A percentile compares a stretch with the other conserved stretches of the same genome.
Conservation (phyloP, 805 yeast species). For the Teunomyces panamensis region DNA sequence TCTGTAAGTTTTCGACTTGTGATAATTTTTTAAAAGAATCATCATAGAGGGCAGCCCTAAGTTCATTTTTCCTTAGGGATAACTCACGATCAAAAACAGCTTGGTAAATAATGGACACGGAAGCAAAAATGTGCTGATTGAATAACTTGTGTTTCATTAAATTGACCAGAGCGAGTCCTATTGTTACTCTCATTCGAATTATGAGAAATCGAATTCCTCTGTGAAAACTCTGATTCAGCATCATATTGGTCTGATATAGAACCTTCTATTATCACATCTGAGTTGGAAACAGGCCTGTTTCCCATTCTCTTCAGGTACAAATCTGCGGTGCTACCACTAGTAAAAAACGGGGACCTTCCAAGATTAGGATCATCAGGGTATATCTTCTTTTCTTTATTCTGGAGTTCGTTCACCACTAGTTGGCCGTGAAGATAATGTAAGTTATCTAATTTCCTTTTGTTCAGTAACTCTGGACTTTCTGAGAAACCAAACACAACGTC, state of each 20-base stretch:
- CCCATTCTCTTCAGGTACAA: too few species aligned
- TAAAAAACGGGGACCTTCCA: neutral
- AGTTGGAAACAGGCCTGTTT: neutral
- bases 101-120: constrained; percentile 10
- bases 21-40: constrained; percentile 9
- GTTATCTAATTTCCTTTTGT: neutral
- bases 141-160: neutral
- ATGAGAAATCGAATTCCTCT: neutral
- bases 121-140: constrained; percentile 10
- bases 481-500: neutral
- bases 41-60: constrained; percentile 10
- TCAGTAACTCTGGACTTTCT: neutral
- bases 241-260: constrained; percentile 1
- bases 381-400: neutral
- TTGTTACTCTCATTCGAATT: constrained; percentile 2
- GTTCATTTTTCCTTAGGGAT: constrained; percentile 9
- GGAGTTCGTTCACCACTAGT: neutral
- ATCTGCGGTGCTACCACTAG: neutral
- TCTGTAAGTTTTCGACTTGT: constrained; percentile 2
- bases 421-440: neutral
- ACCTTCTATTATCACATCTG: neutral
- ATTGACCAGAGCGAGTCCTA: neutral
- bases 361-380: neutral
- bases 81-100: constrained; percentile 10
- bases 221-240: neutral